Base-by-base conservation (phyloP, 352 stramenopile genomes). In the Globisporangium canariense region DNA sequence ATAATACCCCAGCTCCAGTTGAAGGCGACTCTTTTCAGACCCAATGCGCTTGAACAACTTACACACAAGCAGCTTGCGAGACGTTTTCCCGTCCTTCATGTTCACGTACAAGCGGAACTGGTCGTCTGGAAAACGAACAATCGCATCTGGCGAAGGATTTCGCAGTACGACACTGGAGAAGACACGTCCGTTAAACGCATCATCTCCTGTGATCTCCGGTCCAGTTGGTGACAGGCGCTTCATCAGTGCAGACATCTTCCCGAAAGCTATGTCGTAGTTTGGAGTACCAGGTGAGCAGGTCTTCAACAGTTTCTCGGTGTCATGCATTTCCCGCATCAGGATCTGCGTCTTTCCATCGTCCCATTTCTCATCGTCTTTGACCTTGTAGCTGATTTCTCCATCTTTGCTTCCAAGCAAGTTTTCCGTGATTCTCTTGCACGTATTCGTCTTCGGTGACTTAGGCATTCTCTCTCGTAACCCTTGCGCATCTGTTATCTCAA, bases 31-130 rank as follows among this genome's bases (percentile, higher is more conserved):
- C 4, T 61, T 66, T 5, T 66, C 56, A 0, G 72, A 81, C 18
- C 72, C 77, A 30, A 82, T 71, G 5, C 74, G 68, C 66, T 87
- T 87, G 66, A 85, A 85, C 18, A 87, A 20, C 40, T 83, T 84
- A 53, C 75, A 83, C 9, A 80, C 70, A 8, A 87, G 58, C 9
- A 76, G 68, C 30, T 79, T 69, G 6, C n/a, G 49, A 22, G 32
- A 22, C 1, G 64, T 49, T 5, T 20, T 58, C 0, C 28, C 54
- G 3, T 66, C 25, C 3, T 74, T 58, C 4, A 70, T 56, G 43
- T 78, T 60, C 2, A 81, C 64, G 53, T 73, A 87, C 10, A 87
- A 22, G 2, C 76, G 71, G 49, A 87, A 85, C 10, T 75, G 50
- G 22, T 87, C 76, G 11, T 75, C 63, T 5, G 76, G 74, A 36